Conservation (phyloP, 2,329 filamentous ascomycete genomes). For the Penicillium digitatum region DNA sequence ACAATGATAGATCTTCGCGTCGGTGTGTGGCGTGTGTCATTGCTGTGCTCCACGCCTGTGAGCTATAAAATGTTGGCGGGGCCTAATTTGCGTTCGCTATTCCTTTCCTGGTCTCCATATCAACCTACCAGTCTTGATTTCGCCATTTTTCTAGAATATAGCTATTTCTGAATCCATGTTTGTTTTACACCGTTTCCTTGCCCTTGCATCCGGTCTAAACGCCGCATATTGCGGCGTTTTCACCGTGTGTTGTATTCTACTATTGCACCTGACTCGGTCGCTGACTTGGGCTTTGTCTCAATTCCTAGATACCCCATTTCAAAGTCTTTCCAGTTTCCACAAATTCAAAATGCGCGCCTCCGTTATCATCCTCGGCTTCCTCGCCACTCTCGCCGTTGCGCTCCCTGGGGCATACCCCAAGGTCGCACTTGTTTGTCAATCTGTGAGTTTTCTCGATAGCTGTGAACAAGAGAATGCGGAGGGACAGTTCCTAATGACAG, state of each 20-base stretch:
- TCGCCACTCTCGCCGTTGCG: slow-evolving; percentile 12
- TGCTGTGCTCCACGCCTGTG: not conserved
- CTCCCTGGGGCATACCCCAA: slow-evolving; percentile 13
- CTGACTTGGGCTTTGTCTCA: not conserved
- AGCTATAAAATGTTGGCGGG: slow-evolving; percentile 6
- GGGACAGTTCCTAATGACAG: not conserved
- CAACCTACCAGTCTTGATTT: not conserved
- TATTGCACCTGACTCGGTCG: not conserved
- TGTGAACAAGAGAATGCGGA: rapidly evolving
- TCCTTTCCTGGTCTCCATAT: not conserved
- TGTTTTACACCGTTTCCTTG: not conserved
- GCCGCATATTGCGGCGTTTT: not conserved
- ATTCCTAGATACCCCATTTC: slow-evolving; percentile 2
- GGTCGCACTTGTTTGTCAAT: slow-evolving; percentile 2
- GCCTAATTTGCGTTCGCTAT: not conserved
- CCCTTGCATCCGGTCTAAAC: not conserved
- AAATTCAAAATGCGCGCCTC: slow-evolving; percentile 15
- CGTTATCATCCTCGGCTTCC: slow-evolving; percentile 12
- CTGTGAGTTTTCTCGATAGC: not conserved
- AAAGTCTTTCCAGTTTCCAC: not conserved
- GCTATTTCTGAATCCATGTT: not conserved
- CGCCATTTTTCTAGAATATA: not conserved
- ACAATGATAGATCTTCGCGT: slow-evolving; percentile 1
- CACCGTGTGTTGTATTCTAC: not conserved
- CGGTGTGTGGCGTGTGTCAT: not conserved